Evolutionary conservation across 768 basidiomycete genomes (phyloP), one percentile per base, ranked within the genome.

Genomic region (Ramaria sp.): DNA sequence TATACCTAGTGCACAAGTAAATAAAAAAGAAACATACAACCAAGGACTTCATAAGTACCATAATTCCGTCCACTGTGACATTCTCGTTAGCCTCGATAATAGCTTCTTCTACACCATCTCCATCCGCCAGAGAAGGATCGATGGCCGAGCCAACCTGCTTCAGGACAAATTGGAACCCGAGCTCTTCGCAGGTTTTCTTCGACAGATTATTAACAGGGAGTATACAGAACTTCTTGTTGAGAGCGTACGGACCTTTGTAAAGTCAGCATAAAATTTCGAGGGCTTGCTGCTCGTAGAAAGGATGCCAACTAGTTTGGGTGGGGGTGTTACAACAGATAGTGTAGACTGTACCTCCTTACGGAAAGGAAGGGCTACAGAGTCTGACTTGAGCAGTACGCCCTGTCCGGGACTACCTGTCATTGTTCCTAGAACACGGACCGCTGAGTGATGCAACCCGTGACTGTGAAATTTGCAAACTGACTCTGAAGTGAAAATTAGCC

Each of bases 31-130:
- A 37, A 19, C 50, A 30, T 57, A 61, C 12, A 58, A 27, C 27
- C 31, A 54, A 51, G 41, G 17, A 7, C 7, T 19, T 43, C 42
- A 43, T 43, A 19, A 3, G 59, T 62, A 94, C 96, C 94, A 98
- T 96, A 66, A 99, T 92, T 9, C 95, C 95, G 70, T 95, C 82
- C 10, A 95, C 81, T 55, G 73, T 75, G 13, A 74, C 73, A 65
- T 98, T 93, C 60, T 88, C 87, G 66, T 99, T 99, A 7, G 94
- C 92, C 65, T 92, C 89, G 33, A 97, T 84, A 62, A 98, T 95
- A 7, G 89, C 94, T 68, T 95, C 90, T 69, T 99, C 96, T 7
- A 93, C 92, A 11, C 90, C 93, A 31, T 93, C 91, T 0, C 90
- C 90, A 46, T 89, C 87, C 0, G 75, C 80, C 6, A 81, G 71